Base-by-base conservation (phyloP, 768 basidiomycete genomes). In the Cantharellus anzutake region DNA sequence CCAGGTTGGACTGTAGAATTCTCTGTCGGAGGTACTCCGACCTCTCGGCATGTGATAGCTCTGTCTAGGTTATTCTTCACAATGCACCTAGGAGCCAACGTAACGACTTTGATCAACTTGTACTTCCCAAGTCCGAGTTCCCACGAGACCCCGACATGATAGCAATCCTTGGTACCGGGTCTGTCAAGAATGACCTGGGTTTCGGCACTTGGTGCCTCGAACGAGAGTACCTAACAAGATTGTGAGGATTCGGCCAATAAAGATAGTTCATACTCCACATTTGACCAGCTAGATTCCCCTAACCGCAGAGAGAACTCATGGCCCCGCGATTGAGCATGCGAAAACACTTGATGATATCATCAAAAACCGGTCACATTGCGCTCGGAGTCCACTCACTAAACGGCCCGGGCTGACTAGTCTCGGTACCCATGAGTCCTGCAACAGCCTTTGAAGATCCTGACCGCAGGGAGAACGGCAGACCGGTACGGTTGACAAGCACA, bases 81-180 rank as follows among this genome's bases (percentile, higher is more conserved):
- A 63, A 98, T 72, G 73, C 92, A 98, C 52, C 96, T 81, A 37
- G 96, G 96, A 4, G 86, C 76, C 42, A 98, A 72, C 0, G 87
- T 93, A 64, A 99, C 82, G 64, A 97, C 84, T 72, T 97, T 98
- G 37, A 84, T 85, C 41, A 98, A 73, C 68, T 97, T 97, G 70
- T 97, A 98, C 74, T 96, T 97, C 41, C 96, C 96, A n/a, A 83
- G 73, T 1, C 93, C 96, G 70, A 94, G 92, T 16, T 79, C 77
- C 80, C 93, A 98, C 3, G 91, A 93, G 42, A 99, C 65, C 2
- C 94, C 96, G 52, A 88, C 70, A 67, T 92, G 86, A 58, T 82
- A 76, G 67, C 83, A 80, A 53, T 86, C 81, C 2, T 76, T 71
- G 63, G 75, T 80, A 39, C 73, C 73, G 50, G 77, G 71, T 4